Evolutionary conservation across 495 filamentous ascomycete species (phyloP).

Genomic region (Penicillium coprophilum): DNA sequence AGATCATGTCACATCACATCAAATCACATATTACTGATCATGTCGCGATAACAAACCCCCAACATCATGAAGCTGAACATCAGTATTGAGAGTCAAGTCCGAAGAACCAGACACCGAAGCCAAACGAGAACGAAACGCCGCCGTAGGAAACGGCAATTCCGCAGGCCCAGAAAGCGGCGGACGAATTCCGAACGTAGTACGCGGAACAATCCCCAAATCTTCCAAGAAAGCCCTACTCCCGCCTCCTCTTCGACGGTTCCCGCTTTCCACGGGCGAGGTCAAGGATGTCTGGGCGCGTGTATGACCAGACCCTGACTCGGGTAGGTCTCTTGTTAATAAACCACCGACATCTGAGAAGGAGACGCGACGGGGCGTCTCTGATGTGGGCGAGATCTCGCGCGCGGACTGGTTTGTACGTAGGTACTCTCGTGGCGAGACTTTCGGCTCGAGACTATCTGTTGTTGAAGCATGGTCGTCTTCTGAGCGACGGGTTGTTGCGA

Average conservation of each 20-base stretch:
- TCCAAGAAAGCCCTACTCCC: conserved; percentile 57
- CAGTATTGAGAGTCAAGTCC: conserved; percentile 24
- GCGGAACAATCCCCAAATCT: conserved; percentile 51
- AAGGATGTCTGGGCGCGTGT: background rate
- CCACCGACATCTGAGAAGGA: conserved; percentile 75
- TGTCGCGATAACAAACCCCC: conserved; percentile 49
- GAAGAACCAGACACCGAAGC: conserved; percentile 17
- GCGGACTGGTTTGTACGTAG: conserved; percentile 33
- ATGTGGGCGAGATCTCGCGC: conserved; percentile 21
- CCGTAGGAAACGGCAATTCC: background rate
- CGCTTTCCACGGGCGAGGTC: background rate
- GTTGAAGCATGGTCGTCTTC: conserved; percentile 33
- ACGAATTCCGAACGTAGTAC: background rate
- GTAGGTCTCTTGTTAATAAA: conserved; percentile 40
- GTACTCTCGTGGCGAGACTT: conserved; percentile 41
- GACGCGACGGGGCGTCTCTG: conserved; percentile 42
- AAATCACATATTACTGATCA: conserved; percentile 1
- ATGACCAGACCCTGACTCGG: background rate
- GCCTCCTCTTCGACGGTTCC: conserved; percentile 23
- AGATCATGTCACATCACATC: conserved; percentile 7
- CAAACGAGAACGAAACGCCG: background rate
- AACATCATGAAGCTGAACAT: conserved; percentile 52
- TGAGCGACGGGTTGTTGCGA: conserved; percentile 22
- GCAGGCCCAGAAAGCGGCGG: background rate
- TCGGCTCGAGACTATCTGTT: conserved; percentile 35